phyloP scores from a whole-genome alignment of 495 filamentous ascomycete genomes.

The Penicillium riverlandense region DNA sequence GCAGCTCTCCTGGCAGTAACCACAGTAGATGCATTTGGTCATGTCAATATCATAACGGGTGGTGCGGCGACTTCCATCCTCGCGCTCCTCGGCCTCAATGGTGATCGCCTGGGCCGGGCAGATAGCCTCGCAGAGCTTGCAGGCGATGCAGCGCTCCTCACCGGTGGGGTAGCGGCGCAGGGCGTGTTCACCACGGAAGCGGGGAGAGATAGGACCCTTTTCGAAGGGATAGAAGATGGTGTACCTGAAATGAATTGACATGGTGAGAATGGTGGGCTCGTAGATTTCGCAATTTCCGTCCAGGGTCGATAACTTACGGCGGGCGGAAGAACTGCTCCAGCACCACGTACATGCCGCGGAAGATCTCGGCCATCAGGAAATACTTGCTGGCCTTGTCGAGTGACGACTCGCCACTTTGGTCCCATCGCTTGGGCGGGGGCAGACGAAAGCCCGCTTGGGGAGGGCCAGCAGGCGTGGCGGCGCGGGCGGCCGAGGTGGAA shows the following conservation, averaged over 20 bases:
- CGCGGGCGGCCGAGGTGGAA: constrained; percentile 51
- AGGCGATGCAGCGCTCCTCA: constrained; percentile 97
- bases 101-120: constrained; percentile 97
- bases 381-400: constrained; percentile 82
- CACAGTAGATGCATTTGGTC: constrained; percentile 99
- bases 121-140: constrained; percentile 98
- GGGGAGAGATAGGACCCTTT: constrained; percentile 95
- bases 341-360: constrained; percentile 95
- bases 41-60: constrained; percentile 99
- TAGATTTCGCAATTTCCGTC: too few species aligned
- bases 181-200: constrained; percentile 96
- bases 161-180: constrained; percentile 92
- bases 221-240: constrained; percentile 99
- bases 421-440: constrained; percentile 58
- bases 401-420: constrained; percentile 60
- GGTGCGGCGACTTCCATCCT: constrained; percentile 87
- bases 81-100: constrained; percentile 97
- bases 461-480: constrained; percentile 68
- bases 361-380: constrained; percentile 91
- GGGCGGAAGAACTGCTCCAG: constrained; percentile 97
- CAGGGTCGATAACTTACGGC: constrained; percentile 58
- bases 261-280: not conserved
- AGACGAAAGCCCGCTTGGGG: constrained; percentile 71
- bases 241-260: constrained; percentile 26
- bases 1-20: constrained; percentile 98